These are phyloP conservation scores for Euphorbia schlechtendalii DNA, from an alignment of 441 rosid species.

Conservation along the genomic window DNA sequence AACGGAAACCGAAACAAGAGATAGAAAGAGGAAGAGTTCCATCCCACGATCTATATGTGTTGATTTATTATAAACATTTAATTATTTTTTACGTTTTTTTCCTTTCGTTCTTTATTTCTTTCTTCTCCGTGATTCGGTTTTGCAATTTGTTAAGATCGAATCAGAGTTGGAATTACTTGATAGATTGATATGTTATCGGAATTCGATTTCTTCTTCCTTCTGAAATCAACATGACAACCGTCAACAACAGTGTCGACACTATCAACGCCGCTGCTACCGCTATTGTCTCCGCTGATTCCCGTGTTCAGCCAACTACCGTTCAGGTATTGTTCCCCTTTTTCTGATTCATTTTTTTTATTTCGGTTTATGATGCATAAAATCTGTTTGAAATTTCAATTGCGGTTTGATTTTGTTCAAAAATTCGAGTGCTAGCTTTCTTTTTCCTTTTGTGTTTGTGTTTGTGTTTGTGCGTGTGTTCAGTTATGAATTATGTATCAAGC, in stretches of 20 bases:
- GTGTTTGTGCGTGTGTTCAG: background rate
- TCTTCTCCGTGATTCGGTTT: background rate
- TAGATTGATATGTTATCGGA: constrained; percentile 25
- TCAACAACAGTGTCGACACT: constrained; percentile 62
- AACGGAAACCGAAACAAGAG: constrained; percentile 20
- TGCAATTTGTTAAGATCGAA: constrained; percentile 22
- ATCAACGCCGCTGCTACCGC: constrained; percentile 96
- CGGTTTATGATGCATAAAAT: background rate
- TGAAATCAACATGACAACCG: constrained; percentile 43
- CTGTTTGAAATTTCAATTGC: background rate
- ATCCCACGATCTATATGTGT: background rate
- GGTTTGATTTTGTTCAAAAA: background rate
- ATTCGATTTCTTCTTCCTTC: constrained; percentile 16
- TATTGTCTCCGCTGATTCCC: constrained; percentile 82
- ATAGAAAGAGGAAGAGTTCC: background rate
- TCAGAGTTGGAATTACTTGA: background rate
- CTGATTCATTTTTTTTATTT: background rate
- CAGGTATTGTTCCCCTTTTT: constrained; percentile 37
- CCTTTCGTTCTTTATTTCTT: background rate
- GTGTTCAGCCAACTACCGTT: constrained; percentile 55
- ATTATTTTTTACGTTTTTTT: background rate
- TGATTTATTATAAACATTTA: background rate
- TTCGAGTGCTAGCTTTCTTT: background rate
- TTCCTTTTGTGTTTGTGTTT: too few species aligned
- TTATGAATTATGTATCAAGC: background rate